These are phyloP conservation scores for Cucurbita argyrosperma DNA, from an alignment of 306 rosid species.

Conservation along the genomic window DNA sequence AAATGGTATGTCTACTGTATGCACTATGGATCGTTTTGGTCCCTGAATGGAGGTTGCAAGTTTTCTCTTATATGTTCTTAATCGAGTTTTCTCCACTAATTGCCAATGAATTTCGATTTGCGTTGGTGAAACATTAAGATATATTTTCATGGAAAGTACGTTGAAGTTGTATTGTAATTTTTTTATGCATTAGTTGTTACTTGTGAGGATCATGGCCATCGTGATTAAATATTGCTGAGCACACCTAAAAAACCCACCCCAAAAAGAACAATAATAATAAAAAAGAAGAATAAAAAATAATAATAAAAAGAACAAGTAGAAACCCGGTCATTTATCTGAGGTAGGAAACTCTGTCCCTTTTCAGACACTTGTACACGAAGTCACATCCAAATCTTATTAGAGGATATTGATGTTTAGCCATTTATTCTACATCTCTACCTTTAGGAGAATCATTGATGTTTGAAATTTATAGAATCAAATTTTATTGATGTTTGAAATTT, in stretches of 20 bases:
- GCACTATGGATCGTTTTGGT: neutral
- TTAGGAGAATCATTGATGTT: too few relatives aligned
- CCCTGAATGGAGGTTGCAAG: neutral
- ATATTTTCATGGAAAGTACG: neutral
- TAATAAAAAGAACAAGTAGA: neutral
- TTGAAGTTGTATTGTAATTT: neutral
- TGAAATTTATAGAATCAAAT: too few relatives aligned
- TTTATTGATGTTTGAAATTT: too few relatives aligned
- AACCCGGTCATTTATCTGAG: neutral
- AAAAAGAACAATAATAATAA: neutral
- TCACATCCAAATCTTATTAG: neutral
- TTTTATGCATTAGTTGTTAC: neutral
- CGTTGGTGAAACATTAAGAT: neutral
- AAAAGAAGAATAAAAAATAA: neutral
- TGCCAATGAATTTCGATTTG: neutral
- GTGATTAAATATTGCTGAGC: neutral
- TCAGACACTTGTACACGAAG: neutral
- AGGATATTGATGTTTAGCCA: neutral
- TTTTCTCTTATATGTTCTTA: neutral
- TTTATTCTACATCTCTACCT: neutral
- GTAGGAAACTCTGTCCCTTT: neutral
- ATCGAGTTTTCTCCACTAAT: neutral
- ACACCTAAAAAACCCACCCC: neutral
- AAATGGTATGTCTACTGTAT: slow-evolving; percentile 43
- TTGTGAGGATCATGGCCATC: neutral